Conservation (phyloP, 129 eudicot genomes). For the Artemisia annua region DNA sequence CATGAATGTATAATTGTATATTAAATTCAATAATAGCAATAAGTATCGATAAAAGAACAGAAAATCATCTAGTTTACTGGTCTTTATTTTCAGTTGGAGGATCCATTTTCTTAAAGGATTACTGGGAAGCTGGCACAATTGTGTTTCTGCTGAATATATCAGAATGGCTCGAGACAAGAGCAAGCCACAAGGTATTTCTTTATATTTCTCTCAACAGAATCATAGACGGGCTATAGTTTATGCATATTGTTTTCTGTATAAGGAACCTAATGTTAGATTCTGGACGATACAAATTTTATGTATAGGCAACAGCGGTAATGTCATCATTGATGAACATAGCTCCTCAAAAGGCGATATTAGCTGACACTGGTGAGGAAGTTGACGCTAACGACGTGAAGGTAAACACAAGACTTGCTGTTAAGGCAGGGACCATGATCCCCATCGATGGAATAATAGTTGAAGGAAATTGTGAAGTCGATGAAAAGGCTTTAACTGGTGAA, state of each 20-base stretch:
- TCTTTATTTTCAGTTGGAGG: constrained; percentile 56
- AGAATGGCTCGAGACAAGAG: constrained; percentile 73
- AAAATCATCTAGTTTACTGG: not conserved
- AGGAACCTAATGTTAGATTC: not conserved
- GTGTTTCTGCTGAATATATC: constrained; percentile 61
- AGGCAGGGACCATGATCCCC: constrained; percentile 82
- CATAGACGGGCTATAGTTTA: not conserved
- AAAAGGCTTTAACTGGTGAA: constrained; percentile 88
- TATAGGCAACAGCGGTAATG: constrained; percentile 83
- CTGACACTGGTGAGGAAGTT: constrained; percentile 72
- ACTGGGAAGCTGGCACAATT: constrained; percentile 74
- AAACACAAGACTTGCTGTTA: constrained; percentile 79
- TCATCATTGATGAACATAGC: constrained; percentile 68
- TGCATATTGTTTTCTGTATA: not conserved
- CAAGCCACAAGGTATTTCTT: constrained; percentile 57
- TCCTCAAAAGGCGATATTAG: constrained; percentile 76
- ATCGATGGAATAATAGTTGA: constrained; percentile 83
- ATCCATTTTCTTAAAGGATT: constrained; percentile 52
- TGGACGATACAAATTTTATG: not conserved
- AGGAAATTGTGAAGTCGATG: constrained; percentile 88
- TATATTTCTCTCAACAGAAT: not conserved
- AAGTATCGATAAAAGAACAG: too few relatives aligned
- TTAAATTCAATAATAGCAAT: not conserved
- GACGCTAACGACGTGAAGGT: constrained; percentile 55
- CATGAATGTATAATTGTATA: not conserved